Conservation (phyloP, 1,284 basidiomycete species). For the Laetiporus sulphureus region DNA sequence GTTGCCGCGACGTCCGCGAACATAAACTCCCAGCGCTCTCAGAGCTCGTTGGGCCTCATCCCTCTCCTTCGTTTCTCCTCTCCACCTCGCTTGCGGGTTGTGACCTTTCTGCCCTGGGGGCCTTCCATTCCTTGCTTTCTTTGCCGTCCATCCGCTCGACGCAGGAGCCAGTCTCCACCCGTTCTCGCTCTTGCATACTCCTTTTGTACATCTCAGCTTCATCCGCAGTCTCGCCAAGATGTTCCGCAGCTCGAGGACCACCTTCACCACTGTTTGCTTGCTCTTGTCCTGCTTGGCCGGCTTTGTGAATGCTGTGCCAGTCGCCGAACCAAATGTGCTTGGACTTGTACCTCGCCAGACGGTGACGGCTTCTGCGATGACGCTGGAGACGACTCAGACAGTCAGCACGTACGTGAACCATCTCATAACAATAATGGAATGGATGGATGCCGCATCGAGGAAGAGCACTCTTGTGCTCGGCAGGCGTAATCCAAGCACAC, state of each 20-base stretch:
- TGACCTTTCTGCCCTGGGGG: constrained; percentile 43
- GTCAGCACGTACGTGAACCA: constrained; percentile 28
- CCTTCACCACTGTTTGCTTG: constrained; percentile 28
- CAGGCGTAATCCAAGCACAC: too few relatives aligned
- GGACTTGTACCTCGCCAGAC: constrained; percentile 15
- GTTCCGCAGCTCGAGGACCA: constrained; percentile 25
- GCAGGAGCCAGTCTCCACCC: constrained; percentile 44
- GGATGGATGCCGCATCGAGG: too few relatives aligned
- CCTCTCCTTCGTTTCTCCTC: constrained; percentile 6
- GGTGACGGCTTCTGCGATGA: constrained; percentile 13
- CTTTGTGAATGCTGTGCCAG: constrained; percentile 18
- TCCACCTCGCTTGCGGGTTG: constrained; percentile 16
- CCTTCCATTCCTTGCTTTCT: constrained; percentile 44
- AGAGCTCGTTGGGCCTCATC: too few relatives aligned
- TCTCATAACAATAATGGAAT: too few relatives aligned
- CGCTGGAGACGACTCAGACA: constrained; percentile 23
- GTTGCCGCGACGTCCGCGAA: too few relatives aligned
- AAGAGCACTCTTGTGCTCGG: too few relatives aligned
- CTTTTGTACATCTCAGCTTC: constrained; percentile 8
- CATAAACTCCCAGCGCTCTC: too few relatives aligned
- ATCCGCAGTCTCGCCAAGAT: constrained; percentile 23
- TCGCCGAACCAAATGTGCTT: constrained; percentile 10
- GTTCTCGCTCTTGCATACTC: constrained; percentile 13
- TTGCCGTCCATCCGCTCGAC: constrained; percentile 29
- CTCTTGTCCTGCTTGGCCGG: constrained; percentile 27